Conservation (phyloP, 257 asterid species). For the Solanum raphanifolium region DNA sequence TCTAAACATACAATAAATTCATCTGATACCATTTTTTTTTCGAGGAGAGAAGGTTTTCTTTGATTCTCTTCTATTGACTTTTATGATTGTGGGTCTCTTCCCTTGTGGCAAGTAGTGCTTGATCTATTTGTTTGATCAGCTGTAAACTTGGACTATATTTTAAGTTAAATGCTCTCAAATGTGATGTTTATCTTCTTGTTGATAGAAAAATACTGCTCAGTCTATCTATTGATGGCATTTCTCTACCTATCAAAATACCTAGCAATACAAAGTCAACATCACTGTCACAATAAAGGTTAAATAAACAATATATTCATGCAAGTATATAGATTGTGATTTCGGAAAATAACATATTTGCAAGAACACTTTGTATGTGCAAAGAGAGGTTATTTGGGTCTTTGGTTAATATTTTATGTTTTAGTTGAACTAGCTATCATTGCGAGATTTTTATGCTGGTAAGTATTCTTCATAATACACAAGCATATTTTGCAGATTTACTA, state of each 20-base stretch:
- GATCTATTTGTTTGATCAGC: neutral
- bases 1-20: neutral
- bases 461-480: neutral
- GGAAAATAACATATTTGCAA: neutral
- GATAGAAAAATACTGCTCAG: neutral
- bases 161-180: neutral
- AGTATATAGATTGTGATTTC: neutral
- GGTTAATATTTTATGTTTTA: neutral
- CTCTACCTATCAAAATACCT: neutral
- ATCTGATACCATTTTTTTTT: neutral
- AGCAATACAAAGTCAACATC: neutral
- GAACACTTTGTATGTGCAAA: neutral
- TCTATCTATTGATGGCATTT: neutral
- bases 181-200: neutral
- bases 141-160: neutral
- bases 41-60: neutral
- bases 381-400: neutral
- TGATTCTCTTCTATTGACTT: neutral
- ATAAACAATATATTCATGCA: neutral
- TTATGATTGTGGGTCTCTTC: neutral
- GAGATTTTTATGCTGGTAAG: neutral
- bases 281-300: neutral
- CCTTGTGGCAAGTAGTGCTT: neutral
- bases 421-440: neutral
- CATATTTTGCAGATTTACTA: neutral